Evolutionary conservation across 2,329 filamentous ascomycete genomes (phyloP).

Genomic region (Xylaria sp.): DNA sequence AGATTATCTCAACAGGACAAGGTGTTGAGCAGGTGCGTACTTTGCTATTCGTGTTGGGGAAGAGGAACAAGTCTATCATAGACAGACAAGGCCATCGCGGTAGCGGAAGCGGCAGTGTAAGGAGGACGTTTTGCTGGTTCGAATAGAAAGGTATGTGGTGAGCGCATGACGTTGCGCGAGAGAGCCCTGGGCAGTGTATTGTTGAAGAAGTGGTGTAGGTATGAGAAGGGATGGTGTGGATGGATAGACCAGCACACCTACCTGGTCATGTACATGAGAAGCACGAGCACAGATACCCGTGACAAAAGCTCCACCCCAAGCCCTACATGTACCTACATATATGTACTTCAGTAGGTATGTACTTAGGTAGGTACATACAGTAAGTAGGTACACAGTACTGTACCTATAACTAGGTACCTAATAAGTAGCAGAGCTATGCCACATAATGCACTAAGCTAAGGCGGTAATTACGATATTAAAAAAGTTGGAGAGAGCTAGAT

Average conservation of each 20-base stretch:
- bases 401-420: too few species aligned
- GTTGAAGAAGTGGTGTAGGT: conserved; percentile 7
- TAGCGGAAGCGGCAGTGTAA: conserved; percentile 27
- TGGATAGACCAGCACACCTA: not conserved
- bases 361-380: too few species aligned
- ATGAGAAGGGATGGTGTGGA: not conserved
- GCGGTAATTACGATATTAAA: too few species aligned
- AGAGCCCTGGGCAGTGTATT: not conserved
- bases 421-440: not conserved
- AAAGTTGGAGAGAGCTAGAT: not conserved
- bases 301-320: too few species aligned
- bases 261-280: too few species aligned
- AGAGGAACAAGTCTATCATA: conserved; percentile 31
- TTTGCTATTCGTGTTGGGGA: conserved; percentile 28
- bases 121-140: conserved; percentile 13
- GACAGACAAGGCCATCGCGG: conserved; percentile 41
- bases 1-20: not conserved
- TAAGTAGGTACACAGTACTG: too few species aligned
- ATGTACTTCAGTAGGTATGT: too few species aligned
- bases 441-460: not conserved
- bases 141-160: conserved; percentile 7
- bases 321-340: too few species aligned
- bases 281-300: too few species aligned
- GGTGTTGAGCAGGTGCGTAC: conserved; percentile 5
- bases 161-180: conserved; percentile 28